Evolutionary conservation across 768 basidiomycete genomes (phyloP).

Genomic region (Peribolospora kevripleyi): DNA sequence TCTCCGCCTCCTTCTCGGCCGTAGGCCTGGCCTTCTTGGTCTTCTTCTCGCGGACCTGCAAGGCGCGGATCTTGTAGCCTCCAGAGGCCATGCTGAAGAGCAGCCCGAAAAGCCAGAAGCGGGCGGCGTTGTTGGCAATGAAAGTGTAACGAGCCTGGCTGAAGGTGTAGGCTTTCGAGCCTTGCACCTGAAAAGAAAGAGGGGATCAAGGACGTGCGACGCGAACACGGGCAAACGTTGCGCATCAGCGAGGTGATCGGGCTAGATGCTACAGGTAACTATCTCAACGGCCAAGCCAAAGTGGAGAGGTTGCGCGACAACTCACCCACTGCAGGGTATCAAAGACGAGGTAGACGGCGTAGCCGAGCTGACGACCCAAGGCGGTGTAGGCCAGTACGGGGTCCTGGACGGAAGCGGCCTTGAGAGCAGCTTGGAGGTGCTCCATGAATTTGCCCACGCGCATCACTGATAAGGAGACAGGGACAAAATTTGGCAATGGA

Average conservation of each 20-base stretch:
- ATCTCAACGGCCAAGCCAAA: neutral
- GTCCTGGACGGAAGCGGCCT: conserved; percentile 25
- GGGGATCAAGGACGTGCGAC: too few relatives aligned
- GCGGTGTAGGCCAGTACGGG: conserved; percentile 49
- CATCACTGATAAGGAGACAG: conserved; percentile 34
- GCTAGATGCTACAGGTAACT: neutral
- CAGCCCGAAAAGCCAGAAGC: conserved; percentile 13
- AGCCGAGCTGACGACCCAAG: conserved; percentile 59
- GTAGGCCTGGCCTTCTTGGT: conserved; percentile 15
- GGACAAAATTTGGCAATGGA: too few relatives aligned
- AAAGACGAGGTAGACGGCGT: conserved; percentile 63
- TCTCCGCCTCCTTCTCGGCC: conserved; percentile 44
- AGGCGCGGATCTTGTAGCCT: conserved; percentile 12
- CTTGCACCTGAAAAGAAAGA: too few relatives aligned
- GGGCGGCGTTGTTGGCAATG: conserved; percentile 8
- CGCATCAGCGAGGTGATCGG: neutral
- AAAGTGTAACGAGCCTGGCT: conserved; percentile 24
- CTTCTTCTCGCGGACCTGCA: conserved; percentile 8
- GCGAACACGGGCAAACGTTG: neutral
- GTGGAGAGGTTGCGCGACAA: neutral
- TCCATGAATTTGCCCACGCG: conserved; percentile 83
- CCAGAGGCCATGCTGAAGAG: conserved; percentile 11
- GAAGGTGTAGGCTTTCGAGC: conserved; percentile 25
- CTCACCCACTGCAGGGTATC: conserved; percentile 72
- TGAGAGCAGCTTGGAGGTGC: conserved; percentile 70